A percentile compares a stretch with the other conserved stretches of the same genome.
These are phyloP conservation scores for Vanderwaltozyma verrucispora DNA, from an alignment of 805 yeast genomes.

Conservation along the genomic window DNA sequence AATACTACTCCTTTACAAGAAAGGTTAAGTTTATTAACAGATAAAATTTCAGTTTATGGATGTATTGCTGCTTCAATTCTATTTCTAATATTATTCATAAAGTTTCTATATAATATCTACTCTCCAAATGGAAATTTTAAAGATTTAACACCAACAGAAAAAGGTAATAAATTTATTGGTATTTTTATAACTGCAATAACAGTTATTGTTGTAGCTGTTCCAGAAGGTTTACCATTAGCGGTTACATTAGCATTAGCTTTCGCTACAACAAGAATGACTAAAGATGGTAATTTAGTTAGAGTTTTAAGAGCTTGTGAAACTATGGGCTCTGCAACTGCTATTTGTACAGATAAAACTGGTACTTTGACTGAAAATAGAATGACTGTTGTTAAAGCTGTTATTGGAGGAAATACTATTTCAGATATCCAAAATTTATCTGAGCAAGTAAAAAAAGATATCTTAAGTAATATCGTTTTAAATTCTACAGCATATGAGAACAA, in stretches of 20 bases:
- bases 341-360: slow-evolving; percentile 97
- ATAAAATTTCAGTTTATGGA: slow-evolving; percentile 92
- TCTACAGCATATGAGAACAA: slow-evolving; percentile 83
- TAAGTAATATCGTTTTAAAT: slow-evolving; percentile 61
- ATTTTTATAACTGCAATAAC: slow-evolving; percentile 88
- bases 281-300: slow-evolving; percentile 92
- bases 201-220: slow-evolving; percentile 95
- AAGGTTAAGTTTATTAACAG: slow-evolving; percentile 73
- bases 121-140: slow-evolving; percentile 36
- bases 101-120: slow-evolving; percentile 51
- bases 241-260: slow-evolving; percentile 94
- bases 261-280: slow-evolving; percentile 97
- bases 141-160: slow-evolving; percentile 47
- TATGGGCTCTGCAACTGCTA: slow-evolving; percentile 97
- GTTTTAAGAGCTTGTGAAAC: slow-evolving; percentile 92
- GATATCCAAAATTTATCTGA: slow-evolving; percentile 10
- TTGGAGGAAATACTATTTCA: slow-evolving; percentile 43
- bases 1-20: slow-evolving; percentile 88
- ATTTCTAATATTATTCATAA: slow-evolving; percentile 66
- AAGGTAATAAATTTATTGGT: slow-evolving; percentile 76
- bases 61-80: slow-evolving; percentile 74
- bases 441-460: slow-evolving; percentile 18
- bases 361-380: slow-evolving; percentile 89
- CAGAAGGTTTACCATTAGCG: slow-evolving; percentile 96
- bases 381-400: slow-evolving; percentile 74